A percentile compares a stretch with the other conserved stretches of the same genome.
Evolutionary conservation across 345 rosid species (phyloP).

Genomic region (Gossypium longicalyx): DNA sequence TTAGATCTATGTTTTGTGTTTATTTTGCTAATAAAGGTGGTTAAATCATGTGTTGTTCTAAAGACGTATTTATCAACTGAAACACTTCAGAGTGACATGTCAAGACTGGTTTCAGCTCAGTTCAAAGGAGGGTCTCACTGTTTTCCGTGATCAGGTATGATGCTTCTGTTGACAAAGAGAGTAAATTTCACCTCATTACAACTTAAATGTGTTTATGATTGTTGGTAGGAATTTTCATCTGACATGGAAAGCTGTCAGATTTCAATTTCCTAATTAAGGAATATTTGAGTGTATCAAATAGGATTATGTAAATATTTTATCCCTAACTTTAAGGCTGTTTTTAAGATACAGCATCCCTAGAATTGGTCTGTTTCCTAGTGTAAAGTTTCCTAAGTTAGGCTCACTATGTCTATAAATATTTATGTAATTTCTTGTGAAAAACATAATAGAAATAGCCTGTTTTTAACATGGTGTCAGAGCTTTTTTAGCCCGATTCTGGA

Average conservation of each 20-base stretch:
- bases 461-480: too few species aligned
- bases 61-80: background rate
- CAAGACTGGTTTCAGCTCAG: constrained; percentile 99
- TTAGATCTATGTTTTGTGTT: constrained; percentile 4
- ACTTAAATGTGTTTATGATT: background rate
- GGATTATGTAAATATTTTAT: too few species aligned
- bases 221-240: constrained; percentile 85
- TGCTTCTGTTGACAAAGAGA: background rate
- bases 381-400: too few species aligned
- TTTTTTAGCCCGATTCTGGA: too few species aligned
- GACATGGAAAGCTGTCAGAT: constrained; percentile 99
- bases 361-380: too few species aligned
- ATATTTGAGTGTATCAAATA: too few species aligned
- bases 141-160: constrained; percentile 88
- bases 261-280: too few species aligned
- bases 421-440: too few species aligned
- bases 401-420: too few species aligned
- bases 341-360: too few species aligned
- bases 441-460: too few species aligned
- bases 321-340: too few species aligned
- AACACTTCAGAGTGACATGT: constrained; percentile 82
- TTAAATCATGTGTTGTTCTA: background rate
- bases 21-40: background rate
- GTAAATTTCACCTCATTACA: background rate
- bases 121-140: constrained; percentile 98